Conservation (phyloP, 1,284 basidiomycete genomes). For the Pascua sp. region DNA sequence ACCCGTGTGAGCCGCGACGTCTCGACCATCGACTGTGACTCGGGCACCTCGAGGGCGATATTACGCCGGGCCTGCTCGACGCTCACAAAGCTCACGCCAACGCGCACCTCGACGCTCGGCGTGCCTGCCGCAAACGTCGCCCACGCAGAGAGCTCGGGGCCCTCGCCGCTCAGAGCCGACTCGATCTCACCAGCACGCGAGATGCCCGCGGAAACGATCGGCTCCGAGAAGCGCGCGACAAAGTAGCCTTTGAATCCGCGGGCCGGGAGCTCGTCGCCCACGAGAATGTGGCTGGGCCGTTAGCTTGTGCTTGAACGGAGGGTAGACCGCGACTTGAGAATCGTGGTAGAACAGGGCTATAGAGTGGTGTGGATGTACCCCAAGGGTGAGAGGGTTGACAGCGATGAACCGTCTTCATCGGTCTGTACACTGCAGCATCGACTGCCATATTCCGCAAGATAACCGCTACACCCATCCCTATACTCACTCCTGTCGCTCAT, state of each 20-base stretch:
- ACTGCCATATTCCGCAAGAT: not conserved
- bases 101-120: conserved; percentile 58
- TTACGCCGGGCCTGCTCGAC: conserved; percentile 66
- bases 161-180: conserved; percentile 23
- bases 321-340: not conserved
- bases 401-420: no score
- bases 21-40: conserved; percentile 58
- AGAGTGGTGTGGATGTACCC: no score
- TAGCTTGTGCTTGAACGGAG: not conserved
- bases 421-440: no score
- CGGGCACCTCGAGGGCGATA: conserved; percentile 54
- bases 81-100: conserved; percentile 76
- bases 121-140: conserved; percentile 54
- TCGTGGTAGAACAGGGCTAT: no score
- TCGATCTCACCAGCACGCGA: not conserved
- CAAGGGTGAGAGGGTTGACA: no score
- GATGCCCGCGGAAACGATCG: conserved; percentile 46
- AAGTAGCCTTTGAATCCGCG: conserved; percentile 65
- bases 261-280: conserved; percentile 51
- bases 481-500: conserved; percentile 71
- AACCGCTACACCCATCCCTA: conserved; percentile 28
- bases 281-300: conserved; percentile 35
- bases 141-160: conserved; percentile 58
- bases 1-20: conserved; percentile 60
- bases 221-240: conserved; percentile 64